Conservation (phyloP, 495 filamentous ascomycete genomes). For the Venustampulla echinocandica region DNA sequence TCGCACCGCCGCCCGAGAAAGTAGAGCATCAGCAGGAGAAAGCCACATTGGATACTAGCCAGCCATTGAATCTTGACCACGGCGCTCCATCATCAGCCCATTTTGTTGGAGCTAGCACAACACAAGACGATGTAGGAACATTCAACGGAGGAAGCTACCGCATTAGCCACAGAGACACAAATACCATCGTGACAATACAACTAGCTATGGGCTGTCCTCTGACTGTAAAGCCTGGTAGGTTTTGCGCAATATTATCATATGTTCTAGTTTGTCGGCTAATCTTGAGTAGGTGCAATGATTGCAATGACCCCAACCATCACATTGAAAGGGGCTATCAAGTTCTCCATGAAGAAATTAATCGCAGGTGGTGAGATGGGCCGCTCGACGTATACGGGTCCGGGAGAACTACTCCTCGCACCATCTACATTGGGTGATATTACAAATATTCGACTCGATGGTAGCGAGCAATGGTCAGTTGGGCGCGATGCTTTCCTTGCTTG, state of each 20-base stretch:
- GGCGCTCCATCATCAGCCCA: constrained; percentile 43
- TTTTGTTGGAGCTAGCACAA: constrained; percentile 51
- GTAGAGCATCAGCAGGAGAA: no score
- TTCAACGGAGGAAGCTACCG: constrained; percentile 95
- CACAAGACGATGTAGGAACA: constrained; percentile 74
- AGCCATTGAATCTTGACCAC: constrained; percentile 26
- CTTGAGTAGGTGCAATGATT: constrained; percentile 66
- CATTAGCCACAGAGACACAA: constrained; percentile 86
- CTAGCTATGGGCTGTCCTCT: constrained; percentile 84
- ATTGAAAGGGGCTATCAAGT: constrained; percentile 69
- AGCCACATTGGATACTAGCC: constrained; percentile 22
- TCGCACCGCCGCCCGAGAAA: constrained; percentile 19
- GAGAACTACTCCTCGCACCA: constrained; percentile 80
- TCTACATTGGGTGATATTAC: constrained; percentile 78
- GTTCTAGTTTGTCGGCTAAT: not conserved
- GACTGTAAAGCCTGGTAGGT: constrained; percentile 65
- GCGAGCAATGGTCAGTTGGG: constrained; percentile 72
- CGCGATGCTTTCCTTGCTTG: constrained; percentile 69
- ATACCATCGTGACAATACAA: constrained; percentile 82
- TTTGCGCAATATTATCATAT: not conserved
- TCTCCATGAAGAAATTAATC: constrained; percentile 77
- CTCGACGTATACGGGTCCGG: constrained; percentile 82
- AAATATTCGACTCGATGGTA: constrained; percentile 58
- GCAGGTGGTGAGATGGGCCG: constrained; percentile 70
- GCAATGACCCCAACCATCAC: constrained; percentile 86